Evolutionary conservation across 805 yeast species (phyloP), one percentile per base, ranked within the genome.

Genomic region (Wickerhamiella parazyma): DNA sequence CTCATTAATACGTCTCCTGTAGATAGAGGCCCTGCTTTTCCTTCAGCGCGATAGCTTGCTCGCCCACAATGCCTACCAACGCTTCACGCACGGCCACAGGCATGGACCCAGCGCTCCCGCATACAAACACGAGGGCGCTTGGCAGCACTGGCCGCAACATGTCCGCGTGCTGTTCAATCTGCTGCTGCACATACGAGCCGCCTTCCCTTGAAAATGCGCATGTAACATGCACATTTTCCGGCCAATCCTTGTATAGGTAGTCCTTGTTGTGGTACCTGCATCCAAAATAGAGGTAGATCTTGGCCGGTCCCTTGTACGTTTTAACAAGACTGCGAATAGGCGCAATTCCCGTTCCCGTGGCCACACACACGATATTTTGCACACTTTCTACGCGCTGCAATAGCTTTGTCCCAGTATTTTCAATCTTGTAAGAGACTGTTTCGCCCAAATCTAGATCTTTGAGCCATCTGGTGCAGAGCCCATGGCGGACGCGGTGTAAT

Each of bases 311-410:
- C 17, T 20, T 10, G 17, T 33, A 51, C 52, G 22, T 41, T 33
- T 4, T 41, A 21, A 89, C 69, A 33, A 87, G 55, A 1, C 83
- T 71, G 54, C 84, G 73, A 71, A 89, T 76, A 2, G 98, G 98
- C 0, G 99, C 98, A 9, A 91, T 68, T 2, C 99, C 99, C 0
- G 97, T 93, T 3, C 98, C 99, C 0, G 98, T 94, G 1, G 89
- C 80, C 3, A 89, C 69, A 72, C 89, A 66, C 3, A 91, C 62
- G 20, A 81, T 62, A 0, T 94, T 81, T 2, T 48, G 56, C 3
- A 56, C 48, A 3, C 50, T 22, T 58, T 36, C 57, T 11, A 71
- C 62, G 2, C 9, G 12, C 17, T 21, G 18, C 3, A 38, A 16
- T 4, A 38, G 29, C 33, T 60, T 60, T 36, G 76, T 42, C 44